Evolutionary conservation across 129 eudicot species (phyloP).

Genomic region (Flaveria robusta): DNA sequence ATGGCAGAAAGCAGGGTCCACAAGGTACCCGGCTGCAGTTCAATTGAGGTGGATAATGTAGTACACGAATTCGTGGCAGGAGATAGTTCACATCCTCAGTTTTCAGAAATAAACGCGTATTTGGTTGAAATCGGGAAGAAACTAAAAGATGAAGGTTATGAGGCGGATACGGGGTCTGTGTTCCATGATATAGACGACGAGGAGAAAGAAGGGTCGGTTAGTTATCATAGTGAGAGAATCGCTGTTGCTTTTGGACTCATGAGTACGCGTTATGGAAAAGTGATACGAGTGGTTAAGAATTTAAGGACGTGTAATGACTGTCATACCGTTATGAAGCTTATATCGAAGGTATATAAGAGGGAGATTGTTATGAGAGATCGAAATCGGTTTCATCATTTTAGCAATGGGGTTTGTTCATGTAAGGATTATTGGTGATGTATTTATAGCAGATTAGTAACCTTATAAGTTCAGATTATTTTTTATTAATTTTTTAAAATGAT

Average conservation of each 20-base stretch:
- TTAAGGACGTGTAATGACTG: constrained; percentile 49
- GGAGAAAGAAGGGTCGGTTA: constrained; percentile 48
- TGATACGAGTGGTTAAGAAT: constrained; percentile 50
- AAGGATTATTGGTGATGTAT: constrained; percentile 54
- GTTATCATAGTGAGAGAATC: constrained; percentile 57
- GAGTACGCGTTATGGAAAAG: constrained; percentile 42
- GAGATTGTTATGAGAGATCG: constrained; percentile 55
- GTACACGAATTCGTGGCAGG: constrained; percentile 61
- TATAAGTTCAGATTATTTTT: not conserved
- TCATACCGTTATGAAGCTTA: constrained; percentile 48
- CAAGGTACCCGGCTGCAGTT: constrained; percentile 61
- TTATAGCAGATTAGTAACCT: not conserved
- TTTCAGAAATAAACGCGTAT: constrained; percentile 37
- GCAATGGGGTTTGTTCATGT: constrained; percentile 52
- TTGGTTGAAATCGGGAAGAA: constrained; percentile 46
- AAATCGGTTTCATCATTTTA: constrained; percentile 56
- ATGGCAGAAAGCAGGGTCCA: constrained; percentile 48
- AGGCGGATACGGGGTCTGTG: constrained; percentile 47
- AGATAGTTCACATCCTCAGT: constrained; percentile 52
- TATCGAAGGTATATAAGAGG: constrained; percentile 43
- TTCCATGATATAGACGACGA: constrained; percentile 61
- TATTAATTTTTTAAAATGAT: too few species aligned
- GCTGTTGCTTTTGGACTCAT: constrained; percentile 63
- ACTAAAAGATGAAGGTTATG: constrained; percentile 49
- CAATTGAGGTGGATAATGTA: constrained; percentile 51